Conservation (phyloP, 768 basidiomycete species). For the Suillus fuscotomentosus region DNA sequence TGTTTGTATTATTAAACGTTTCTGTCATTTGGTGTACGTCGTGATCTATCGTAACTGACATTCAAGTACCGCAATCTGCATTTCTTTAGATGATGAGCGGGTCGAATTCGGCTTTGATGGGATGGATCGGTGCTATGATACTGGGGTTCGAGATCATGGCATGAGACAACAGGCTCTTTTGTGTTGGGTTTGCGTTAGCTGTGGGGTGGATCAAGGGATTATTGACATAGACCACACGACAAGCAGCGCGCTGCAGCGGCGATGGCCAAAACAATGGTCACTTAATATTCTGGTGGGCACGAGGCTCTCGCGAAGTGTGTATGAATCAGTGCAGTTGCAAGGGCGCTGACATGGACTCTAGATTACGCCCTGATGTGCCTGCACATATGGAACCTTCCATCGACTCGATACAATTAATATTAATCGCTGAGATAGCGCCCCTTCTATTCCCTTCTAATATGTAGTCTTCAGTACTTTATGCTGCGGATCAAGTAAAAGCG, state of each 20-base stretch:
- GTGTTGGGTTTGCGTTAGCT: not conserved
- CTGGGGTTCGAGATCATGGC: not conserved
- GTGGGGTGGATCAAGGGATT: not conserved
- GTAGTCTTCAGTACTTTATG: not conserved
- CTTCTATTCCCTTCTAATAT: not conserved
- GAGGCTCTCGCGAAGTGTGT: not conserved
- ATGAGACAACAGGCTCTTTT: not conserved
- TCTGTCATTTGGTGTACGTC: conserved; percentile 12
- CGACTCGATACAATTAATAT: not conserved
- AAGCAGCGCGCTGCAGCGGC: not conserved
- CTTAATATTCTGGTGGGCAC: not conserved
- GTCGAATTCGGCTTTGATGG: not conserved
- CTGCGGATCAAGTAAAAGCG: not conserved
- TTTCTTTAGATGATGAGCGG: not conserved
- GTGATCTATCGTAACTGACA: conserved; percentile 2
- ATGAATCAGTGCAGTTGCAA: not conserved
- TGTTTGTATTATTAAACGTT: conserved; percentile 23
- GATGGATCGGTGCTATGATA: not conserved
- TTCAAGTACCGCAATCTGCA: not conserved
- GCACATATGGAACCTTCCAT: not conserved
- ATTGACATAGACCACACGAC: not conserved
- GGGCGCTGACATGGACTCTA: not conserved
- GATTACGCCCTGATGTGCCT: not conserved
- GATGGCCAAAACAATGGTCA: not conserved
- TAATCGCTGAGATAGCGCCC: not conserved